A percentile compares a stretch with the other conserved stretches of the same genome.
phyloP scores from a whole-genome alignment of 2,329 filamentous ascomycete genomes.

The Cercospora beticola region DNA sequence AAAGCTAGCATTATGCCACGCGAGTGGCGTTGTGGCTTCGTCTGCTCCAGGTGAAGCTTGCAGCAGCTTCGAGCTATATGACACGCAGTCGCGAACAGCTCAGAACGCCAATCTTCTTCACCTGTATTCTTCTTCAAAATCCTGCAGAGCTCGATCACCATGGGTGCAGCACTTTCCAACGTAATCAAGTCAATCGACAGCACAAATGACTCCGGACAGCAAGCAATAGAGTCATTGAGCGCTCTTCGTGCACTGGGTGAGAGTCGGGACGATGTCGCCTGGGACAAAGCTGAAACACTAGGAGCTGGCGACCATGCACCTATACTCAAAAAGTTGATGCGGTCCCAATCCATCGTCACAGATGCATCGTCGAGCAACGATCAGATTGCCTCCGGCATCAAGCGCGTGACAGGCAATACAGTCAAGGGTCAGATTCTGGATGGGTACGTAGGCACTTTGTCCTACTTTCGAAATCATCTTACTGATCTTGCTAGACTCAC shows the following conservation, averaged over 20 bases:
- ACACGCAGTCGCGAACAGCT: no score
- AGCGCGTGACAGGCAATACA: not conserved
- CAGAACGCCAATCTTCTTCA: no score
- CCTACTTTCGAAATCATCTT: no score
- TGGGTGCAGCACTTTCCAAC: no score
- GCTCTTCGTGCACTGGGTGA: not conserved
- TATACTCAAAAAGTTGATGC: not conserved
- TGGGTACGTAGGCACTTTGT: not conserved
- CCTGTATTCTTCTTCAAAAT: no score
- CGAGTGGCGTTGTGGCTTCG: no score
- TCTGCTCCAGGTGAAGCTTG: no score
- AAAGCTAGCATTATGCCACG: no score
- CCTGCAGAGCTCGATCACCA: no score
- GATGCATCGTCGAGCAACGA: not conserved
- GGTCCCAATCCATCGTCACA: not conserved
- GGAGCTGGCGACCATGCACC: not conserved
- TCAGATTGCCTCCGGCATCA: not conserved
- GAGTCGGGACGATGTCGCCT: not conserved
- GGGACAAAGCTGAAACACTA: not conserved
- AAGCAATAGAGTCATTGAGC: not conserved
- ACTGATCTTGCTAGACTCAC: no score
- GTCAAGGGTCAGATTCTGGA: not conserved
- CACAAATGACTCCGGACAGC: not conserved
- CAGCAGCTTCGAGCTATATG: no score
- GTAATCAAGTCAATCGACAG: not conserved